phyloP scores from a whole-genome alignment of 306 rosid genomes.

The Carpinus fangiana region DNA sequence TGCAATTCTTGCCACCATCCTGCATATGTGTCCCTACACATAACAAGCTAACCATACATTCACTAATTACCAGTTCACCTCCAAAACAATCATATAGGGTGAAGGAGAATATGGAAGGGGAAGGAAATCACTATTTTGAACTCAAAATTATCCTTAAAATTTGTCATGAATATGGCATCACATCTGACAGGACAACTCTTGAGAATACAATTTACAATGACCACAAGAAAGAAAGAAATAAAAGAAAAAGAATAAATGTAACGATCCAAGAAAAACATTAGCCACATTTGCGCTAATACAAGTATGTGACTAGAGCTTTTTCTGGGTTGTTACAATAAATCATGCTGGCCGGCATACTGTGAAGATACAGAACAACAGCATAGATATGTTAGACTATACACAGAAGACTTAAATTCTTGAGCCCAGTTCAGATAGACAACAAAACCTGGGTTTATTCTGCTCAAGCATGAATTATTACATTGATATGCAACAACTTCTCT shows the following conservation, averaged over 20 bases:
- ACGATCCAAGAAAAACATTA: neutral
- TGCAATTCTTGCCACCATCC: slow-evolving; percentile 59
- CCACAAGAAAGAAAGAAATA: neutral
- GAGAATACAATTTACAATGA: neutral
- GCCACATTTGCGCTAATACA: no score
- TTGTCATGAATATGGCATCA: neutral
- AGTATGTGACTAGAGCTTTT: no score
- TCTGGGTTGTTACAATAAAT: neutral
- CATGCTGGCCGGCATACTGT: neutral
- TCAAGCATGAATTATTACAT: neutral
- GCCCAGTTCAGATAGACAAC: neutral
- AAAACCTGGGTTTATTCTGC: neutral
- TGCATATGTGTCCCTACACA: slow-evolving; percentile 60
- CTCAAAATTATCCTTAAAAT: neutral
- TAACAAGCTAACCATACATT: slow-evolving; percentile 67
- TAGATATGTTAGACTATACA: neutral
- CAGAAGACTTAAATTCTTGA: neutral
- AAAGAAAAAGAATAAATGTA: neutral
- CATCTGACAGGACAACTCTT: neutral
- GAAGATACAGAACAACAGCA: neutral
- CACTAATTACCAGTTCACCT: slow-evolving; percentile 51
- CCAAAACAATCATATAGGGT: neutral
- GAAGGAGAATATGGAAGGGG: neutral
- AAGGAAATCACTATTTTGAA: neutral
- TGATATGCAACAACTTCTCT: neutral